Percentiles rank a stretch among this genome's conserved stretches.
Conservation (phyloP, 495 filamentous ascomycete species). For the Trichoderma erinaceum region DNA sequence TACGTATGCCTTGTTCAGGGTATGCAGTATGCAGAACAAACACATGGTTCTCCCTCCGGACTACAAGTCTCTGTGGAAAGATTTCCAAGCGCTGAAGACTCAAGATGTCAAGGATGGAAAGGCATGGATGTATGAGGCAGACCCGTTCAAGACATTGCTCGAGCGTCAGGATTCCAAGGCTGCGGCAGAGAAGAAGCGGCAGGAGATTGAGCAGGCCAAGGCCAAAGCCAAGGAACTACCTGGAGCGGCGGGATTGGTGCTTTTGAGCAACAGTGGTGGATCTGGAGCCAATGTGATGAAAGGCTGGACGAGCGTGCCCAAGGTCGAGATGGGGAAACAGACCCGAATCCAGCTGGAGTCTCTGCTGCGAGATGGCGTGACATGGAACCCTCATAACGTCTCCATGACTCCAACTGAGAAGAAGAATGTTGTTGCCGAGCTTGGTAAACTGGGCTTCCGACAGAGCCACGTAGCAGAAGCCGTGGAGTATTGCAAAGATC, state of each 20-base stretch:
- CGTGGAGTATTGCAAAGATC: constrained; percentile 75
- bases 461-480: constrained; percentile 86
- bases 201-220: constrained; percentile 52
- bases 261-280: constrained; percentile 29
- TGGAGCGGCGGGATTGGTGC: constrained; percentile 33
- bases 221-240: constrained; percentile 57
- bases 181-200: constrained; percentile 63
- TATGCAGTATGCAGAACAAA: constrained; percentile 89
- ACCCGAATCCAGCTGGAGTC: constrained; percentile 72
- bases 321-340: constrained; percentile 83
- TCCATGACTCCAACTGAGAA: constrained; percentile 53
- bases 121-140: constrained; percentile 91
- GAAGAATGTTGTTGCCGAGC: constrained; percentile 60
- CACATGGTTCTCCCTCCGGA: constrained; percentile 91
- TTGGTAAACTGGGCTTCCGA: constrained; percentile 72
- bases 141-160: constrained; percentile 75
- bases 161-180: constrained; percentile 72
- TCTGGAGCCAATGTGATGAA: constrained; percentile 41
- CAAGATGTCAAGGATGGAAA: constrained; percentile 68
- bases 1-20: constrained; percentile 80
- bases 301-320: constrained; percentile 79
- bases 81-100: constrained; percentile 72
- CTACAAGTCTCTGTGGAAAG: constrained; percentile 83
- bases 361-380: constrained; percentile 63
- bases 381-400: constrained; percentile 79